Base-by-base conservation (phyloP, 805 yeast genomes). In the Ogataea trehalophila region DNA sequence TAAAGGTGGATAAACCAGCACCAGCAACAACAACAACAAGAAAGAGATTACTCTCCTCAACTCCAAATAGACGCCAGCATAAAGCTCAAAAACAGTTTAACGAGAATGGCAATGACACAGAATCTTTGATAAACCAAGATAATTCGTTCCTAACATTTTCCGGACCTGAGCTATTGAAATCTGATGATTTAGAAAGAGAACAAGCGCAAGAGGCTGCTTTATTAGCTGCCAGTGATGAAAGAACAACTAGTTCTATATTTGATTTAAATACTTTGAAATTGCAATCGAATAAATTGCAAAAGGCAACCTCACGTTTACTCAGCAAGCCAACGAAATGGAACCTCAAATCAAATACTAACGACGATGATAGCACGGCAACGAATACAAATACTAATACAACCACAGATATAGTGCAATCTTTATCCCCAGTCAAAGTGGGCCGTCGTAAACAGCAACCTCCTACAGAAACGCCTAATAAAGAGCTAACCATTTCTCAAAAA, bases 401-500 rank as follows among this genome's bases (percentile, higher is more conserved):
- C 31, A 31, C 45, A 11, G 38, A 42, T 29, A 43, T 43, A 18
- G 37, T 43, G 18, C 35, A 20, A 7, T 20, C 18, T 1, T 31
- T 43, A 22, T 34, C 40, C 17, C 45, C 45, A 14, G 37, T 31
- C 11, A 43, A 36, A n/a, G n/a, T 14, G 1, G 15, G 34, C 6
- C 26, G 41, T 33, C 7, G 29, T 26, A 26, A 26, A 6, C 31
- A 26, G 31, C 31, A 26, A 26, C 31, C 9, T 14, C 7, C 42
- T 9, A 17, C 39, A 11, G 34, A 17, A 15, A 31, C 43, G 7
- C 33, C 47, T 11, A 14, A 34, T 26, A 42, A 36, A 20, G 54
- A 52, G 34, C 14, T 16, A n/a, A 50, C 57, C 6, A 53, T 55
- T 7, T 53, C 55, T 8, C 52, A 48, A n/a, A 52, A 55, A 20